A percentile compares a stretch with the other conserved stretches of the same genome.
phyloP scores from a whole-genome alignment of 306 rosid species.

The Pachyrhizus erosus region DNA sequence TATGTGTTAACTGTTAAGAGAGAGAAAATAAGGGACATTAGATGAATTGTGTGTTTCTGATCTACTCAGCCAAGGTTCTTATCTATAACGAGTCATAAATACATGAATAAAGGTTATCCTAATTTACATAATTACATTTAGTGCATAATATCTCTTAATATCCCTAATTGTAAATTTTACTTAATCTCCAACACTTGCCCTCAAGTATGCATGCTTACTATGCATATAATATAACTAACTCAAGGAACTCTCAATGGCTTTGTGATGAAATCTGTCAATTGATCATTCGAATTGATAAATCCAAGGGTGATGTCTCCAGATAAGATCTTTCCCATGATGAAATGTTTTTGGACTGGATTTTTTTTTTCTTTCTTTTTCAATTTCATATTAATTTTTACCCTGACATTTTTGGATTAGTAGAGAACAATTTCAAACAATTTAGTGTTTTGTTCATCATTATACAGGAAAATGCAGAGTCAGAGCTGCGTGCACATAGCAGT shows the following conservation, averaged over 20 bases:
- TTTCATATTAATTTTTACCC: not conserved
- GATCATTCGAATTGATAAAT: not conserved
- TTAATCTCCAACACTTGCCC: not conserved
- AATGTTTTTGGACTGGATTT: not conserved
- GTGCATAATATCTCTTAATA: not conserved
- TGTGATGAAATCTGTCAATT: not conserved
- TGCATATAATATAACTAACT: not conserved
- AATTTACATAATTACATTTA: not conserved
- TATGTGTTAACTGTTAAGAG: not conserved
- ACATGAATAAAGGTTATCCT: not conserved
- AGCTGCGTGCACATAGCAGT: constrained; percentile 96
- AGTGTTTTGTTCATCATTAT: constrained; percentile 43
- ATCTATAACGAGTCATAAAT: not conserved
- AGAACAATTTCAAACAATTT: constrained; percentile 30
- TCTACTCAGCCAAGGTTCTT: not conserved
- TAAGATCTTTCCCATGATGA: constrained; percentile 4
- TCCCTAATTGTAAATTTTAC: not conserved
- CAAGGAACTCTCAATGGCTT: not conserved
- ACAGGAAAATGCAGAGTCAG: constrained; percentile 93
- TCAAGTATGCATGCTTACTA: not conserved
- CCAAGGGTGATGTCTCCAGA: not conserved
- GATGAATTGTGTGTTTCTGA: not conserved
- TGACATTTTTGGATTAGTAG: constrained; percentile 2
- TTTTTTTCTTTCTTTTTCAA: not conserved
- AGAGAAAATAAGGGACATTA: not conserved